Percentiles rank a stretch among this genome's conserved stretches.
These are phyloP conservation scores for Fragilariopsis cylindrus DNA, from an alignment of 108 stramenopile genomes.

Conservation along the genomic window DNA sequence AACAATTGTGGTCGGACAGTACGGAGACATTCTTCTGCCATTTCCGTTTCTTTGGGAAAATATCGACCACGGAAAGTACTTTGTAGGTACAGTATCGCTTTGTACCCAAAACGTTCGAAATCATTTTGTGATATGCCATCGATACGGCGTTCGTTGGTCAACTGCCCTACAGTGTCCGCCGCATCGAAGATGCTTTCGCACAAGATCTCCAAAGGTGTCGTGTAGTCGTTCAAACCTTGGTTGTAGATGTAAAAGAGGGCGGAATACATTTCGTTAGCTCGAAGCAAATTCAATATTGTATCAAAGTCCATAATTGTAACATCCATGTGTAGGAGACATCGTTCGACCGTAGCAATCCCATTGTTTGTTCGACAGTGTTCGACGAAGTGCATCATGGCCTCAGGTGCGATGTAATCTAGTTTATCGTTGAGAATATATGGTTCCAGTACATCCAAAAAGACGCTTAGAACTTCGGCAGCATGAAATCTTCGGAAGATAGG, in stretches of 20 bases:
- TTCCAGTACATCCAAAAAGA: slow-evolving; percentile 88
- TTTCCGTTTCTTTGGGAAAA: slow-evolving; percentile 61
- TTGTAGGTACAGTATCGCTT: slow-evolving; percentile 74
- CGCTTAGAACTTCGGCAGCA: slow-evolving; percentile 53
- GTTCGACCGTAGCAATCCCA: slow-evolving; percentile 82
- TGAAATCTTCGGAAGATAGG: slow-evolving; percentile 82
- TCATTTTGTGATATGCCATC: slow-evolving; percentile 49
- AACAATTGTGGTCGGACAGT: slow-evolving; percentile 57
- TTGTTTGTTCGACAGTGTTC: slow-evolving; percentile 77
- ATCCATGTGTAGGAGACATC: slow-evolving; percentile 90
- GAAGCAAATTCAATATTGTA: slow-evolving; percentile 68
- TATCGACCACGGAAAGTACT: slow-evolving; percentile 68
- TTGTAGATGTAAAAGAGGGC: slow-evolving; percentile 83
- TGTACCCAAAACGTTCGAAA: slow-evolving; percentile 67
- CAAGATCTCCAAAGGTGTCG: slow-evolving; percentile 73
- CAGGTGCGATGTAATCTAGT: slow-evolving; percentile 83
- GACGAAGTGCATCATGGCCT: slow-evolving; percentile 81
- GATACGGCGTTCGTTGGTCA: slow-evolving; percentile 26
- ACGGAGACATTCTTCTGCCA: slow-evolving; percentile 45
- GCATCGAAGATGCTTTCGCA: slow-evolving; percentile 67
- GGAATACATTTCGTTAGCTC: slow-evolving; percentile 76
- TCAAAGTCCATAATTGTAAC: slow-evolving; percentile 88
- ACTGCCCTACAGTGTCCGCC: slow-evolving; percentile 38
- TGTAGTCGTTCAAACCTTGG: slow-evolving; percentile 76
- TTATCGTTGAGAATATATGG: slow-evolving; percentile 88